Conservation (phyloP, 495 filamentous ascomycete genomes). For the Immersiella caudata region DNA sequence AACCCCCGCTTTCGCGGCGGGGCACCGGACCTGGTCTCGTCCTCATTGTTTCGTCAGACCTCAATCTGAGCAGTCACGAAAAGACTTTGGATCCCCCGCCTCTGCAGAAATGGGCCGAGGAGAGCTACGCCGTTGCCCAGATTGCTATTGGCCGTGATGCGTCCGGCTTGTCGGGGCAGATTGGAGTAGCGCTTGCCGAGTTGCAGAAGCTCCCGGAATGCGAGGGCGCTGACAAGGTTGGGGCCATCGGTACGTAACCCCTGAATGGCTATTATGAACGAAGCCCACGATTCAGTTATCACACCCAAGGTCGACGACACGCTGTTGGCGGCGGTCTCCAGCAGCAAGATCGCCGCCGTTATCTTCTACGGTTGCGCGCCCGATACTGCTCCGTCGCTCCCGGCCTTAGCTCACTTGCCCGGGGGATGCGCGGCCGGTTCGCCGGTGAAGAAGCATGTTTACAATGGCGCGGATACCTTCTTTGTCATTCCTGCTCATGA, state of each 20-base stretch:
- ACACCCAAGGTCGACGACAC: neutral
- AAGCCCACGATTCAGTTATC: neutral
- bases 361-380: constrained; percentile 36
- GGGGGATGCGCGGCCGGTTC: neutral
- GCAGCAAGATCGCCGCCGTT: constrained; percentile 35
- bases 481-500: constrained; percentile 49
- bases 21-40: constrained; percentile 60
- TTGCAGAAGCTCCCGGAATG: constrained; percentile 36
- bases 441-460: constrained; percentile 28
- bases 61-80: constrained; percentile 17
- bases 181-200: constrained; percentile 24
- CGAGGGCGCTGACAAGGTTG: constrained; percentile 34
- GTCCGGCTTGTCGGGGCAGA: constrained; percentile 4
- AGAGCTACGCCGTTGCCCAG: constrained; percentile 57
- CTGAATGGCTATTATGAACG: too few species aligned
- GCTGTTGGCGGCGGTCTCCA: constrained; percentile 21
- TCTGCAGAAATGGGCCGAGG: constrained; percentile 62
- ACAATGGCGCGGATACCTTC: constrained; percentile 29
- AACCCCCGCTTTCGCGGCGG: constrained; percentile 59
- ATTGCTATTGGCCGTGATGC: constrained; percentile 25
- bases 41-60: constrained; percentile 34
- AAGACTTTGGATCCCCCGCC: constrained; percentile 50
- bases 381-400: neutral
- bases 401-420: constrained; percentile 29
- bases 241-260: constrained; percentile 38